Conservation (phyloP, 164 flowering plant genomes). For the Nymphaea colorata region DNA sequence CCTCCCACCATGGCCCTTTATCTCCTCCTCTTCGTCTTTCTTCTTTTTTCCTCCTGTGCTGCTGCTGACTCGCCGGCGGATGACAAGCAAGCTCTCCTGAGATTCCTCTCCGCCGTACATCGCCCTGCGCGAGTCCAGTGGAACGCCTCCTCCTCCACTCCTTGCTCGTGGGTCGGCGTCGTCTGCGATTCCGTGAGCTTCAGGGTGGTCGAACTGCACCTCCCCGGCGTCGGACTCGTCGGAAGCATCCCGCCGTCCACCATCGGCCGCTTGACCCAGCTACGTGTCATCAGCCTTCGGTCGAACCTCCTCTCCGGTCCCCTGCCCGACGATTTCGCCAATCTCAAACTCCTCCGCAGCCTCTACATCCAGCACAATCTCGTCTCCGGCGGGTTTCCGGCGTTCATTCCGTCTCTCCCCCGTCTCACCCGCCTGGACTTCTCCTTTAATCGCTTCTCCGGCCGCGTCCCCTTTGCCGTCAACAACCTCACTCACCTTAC, state of each 20-base stretch:
- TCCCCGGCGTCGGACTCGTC: constrained; percentile 72
- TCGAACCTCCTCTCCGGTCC: constrained; percentile 57
- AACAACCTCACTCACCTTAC: constrained; percentile 59
- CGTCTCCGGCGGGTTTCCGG: constrained; percentile 60
- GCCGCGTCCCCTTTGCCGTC: constrained; percentile 51
- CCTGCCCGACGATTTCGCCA: constrained; percentile 61
- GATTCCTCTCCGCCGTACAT: constrained; percentile 33
- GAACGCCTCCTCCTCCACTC: constrained; percentile 41
- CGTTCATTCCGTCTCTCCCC: constrained; percentile 22
- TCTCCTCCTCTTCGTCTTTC: constrained; percentile 2
- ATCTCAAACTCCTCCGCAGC: constrained; percentile 39
- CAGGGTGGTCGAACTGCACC: constrained; percentile 39
- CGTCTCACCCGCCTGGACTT: constrained; percentile 54
- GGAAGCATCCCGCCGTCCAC: constrained; percentile 64
- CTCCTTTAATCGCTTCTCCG: constrained; percentile 53
- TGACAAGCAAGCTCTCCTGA: constrained; percentile 69
- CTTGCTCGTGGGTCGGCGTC: constrained; percentile 80
- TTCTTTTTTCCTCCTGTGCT: not conserved
- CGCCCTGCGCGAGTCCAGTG: constrained; percentile 53
- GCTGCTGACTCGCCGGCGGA: not conserved
- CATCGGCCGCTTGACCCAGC: constrained; percentile 37
- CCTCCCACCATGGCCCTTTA: constrained; percentile 19
- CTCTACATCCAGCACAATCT: constrained; percentile 56
- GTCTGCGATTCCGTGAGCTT: constrained; percentile 33
- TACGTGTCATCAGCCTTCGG: constrained; percentile 74